Evolutionary conservation across 768 basidiomycete species (phyloP), one percentile per base, ranked within the genome.

Genomic region (Collybiopsis confluens): DNA sequence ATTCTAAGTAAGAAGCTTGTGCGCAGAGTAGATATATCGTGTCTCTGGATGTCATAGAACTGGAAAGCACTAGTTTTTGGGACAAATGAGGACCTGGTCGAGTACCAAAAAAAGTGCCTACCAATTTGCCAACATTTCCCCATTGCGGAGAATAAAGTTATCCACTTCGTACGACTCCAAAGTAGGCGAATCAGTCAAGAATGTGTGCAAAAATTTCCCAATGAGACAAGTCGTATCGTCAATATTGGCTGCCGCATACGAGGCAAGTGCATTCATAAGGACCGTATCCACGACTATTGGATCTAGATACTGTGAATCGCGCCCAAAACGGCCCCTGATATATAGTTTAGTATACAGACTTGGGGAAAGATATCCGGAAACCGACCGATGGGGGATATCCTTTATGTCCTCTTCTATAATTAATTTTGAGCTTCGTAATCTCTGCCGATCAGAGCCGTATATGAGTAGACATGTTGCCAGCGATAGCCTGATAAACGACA

Each of bases 61-160:
- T 76, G 73, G 87, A 88, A 90, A 21, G 77, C 74, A 62, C 89
- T 91, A 54, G n/a, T n/a, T n/a, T n/a, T n/a, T n/a, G n/a, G n/a
- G n/a, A n/a, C n/a, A n/a, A n/a, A n/a, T n/a, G n/a, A n/a, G n/a
- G n/a, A n/a, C n/a, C n/a, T n/a, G n/a, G n/a, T n/a, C n/a, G n/a
- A n/a, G n/a, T n/a, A n/a, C n/a, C n/a, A n/a, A n/a, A 42, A 21
- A 26, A 44, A 2, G 38, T 43, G 49, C 74, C 54, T 62, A 90
- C 88, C 86, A 88, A 26, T 70, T 64, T 23, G 77, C 75, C n/a
- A 91, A 68, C 16, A 81, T 63, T 38, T 67, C 65, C 11, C 78
- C 82, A 58, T 88, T 87, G 44, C 79, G 76, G 28, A 88, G 64
- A 27, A 89, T 76, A 59, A 90, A 88, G 62, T 88, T 86, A 60